phyloP scores from a whole-genome alignment of 345 rosid species.

The Tarenaya hassleriana region DNA sequence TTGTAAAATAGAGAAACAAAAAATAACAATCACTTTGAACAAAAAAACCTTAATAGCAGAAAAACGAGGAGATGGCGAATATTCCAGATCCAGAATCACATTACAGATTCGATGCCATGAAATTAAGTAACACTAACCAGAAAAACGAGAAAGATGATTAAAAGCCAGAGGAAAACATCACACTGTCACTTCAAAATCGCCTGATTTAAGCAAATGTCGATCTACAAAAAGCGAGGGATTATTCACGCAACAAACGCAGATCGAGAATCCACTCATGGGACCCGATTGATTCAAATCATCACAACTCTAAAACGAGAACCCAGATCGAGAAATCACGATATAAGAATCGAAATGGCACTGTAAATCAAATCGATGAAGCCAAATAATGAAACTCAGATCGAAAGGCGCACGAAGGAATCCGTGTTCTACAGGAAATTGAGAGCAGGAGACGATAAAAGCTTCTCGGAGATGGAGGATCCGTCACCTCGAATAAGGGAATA shows the following conservation, averaged over 20 bases:
- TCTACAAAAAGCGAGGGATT: neutral
- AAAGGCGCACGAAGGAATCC: neutral
- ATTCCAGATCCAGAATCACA: constrained; percentile 21
- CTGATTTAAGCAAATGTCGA: no score
- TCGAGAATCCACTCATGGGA: neutral
- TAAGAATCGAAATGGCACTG: neutral
- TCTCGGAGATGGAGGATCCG: neutral
- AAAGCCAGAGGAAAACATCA: neutral
- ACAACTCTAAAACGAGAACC: no score
- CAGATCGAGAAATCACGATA: constrained; percentile 12
- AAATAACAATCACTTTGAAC: no score
- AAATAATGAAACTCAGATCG: neutral
- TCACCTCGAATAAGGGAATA: neutral
- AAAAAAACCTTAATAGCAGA: no score
- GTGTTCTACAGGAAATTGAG: constrained; percentile 6
- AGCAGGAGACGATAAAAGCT: neutral
- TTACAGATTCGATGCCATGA: constrained; percentile 5
- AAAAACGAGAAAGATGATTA: neutral
- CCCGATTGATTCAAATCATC: no score
- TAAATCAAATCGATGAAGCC: neutral
- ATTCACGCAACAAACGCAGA: constrained; percentile 2
- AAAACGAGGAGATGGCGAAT: neutral
- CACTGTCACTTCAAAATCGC: neutral
- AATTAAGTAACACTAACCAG: constrained; percentile 3
- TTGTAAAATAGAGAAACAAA: no score